These are phyloP conservation scores for Trichoderma sp. DNA, from an alignment of 2,329 filamentous ascomycete species.

Conservation along the genomic window DNA sequence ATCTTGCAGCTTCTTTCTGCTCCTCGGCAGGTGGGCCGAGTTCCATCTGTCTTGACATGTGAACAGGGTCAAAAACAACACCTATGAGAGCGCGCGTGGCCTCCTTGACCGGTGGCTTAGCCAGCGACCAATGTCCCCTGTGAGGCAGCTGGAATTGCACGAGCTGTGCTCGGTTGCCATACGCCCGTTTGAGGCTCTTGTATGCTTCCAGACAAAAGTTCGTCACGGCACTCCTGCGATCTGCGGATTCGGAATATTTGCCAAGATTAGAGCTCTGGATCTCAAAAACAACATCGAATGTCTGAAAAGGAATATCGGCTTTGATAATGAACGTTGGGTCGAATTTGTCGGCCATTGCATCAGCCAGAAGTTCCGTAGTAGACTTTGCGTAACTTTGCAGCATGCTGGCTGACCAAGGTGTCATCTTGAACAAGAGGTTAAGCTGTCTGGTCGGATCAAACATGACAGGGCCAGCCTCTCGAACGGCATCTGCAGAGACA, in stretches of 20 bases:
- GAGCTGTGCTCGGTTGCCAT: slow-evolving; percentile 73
- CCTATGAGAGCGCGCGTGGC: slow-evolving; percentile 60
- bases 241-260: slow-evolving; percentile 38
- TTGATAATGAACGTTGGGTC: slow-evolving; percentile 78
- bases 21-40: slow-evolving; percentile 86
- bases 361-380: slow-evolving; percentile 75
- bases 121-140: slow-evolving; percentile 39
- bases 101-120: slow-evolving; percentile 31
- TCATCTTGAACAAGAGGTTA: slow-evolving; percentile 92
- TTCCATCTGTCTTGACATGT: slow-evolving; percentile 77
- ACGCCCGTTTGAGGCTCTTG: slow-evolving; percentile 67
- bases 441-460: slow-evolving; percentile 76
- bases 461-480: slow-evolving; percentile 65
- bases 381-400: slow-evolving; percentile 75
- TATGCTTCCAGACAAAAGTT: slow-evolving; percentile 63
- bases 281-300: slow-evolving; percentile 55
- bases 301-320: slow-evolving; percentile 57
- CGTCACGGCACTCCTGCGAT: slow-evolving; percentile 50
- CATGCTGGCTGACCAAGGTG: slow-evolving; percentile 75
- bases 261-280: slow-evolving; percentile 41
- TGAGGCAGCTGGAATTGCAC: slow-evolving; percentile 60
- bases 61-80: slow-evolving; percentile 72
- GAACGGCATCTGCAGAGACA: slow-evolving; percentile 42
- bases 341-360: slow-evolving; percentile 77
- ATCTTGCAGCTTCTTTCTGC: slow-evolving; percentile 77